A percentile compares a stretch with the other conserved stretches of the same genome.
phyloP scores from a whole-genome alignment of 2,329 filamentous ascomycete species.

The Leptosphaerulina australis region DNA sequence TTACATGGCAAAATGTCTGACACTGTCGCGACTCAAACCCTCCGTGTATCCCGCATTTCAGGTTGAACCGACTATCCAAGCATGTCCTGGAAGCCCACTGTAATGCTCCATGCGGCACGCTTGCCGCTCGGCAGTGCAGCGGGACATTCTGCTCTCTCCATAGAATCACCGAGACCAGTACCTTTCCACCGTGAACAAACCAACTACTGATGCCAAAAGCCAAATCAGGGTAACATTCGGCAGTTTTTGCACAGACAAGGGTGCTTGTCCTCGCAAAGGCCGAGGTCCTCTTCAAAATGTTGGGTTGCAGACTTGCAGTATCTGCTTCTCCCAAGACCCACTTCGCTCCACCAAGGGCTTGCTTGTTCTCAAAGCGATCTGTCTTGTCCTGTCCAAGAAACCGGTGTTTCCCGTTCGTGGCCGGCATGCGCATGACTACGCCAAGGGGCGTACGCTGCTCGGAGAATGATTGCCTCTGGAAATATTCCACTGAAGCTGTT shows the following conservation, averaged over 20 bases:
- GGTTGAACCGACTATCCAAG: not conserved
- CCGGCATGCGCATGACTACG: not conserved
- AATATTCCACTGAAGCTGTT: too few species aligned
- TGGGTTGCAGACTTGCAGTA: not conserved
- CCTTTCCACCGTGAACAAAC: not conserved
- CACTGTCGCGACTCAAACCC: not conserved
- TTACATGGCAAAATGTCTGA: not conserved
- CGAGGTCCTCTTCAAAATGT: not conserved
- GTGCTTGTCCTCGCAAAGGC: not conserved
- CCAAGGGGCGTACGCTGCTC: not conserved
- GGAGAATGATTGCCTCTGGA: too few species aligned
- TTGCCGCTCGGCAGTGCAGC: conserved; percentile 10
- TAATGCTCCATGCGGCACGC: conserved; percentile 1
- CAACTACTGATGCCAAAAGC: not conserved
- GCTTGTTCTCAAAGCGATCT: not conserved
- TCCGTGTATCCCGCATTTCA: not conserved
- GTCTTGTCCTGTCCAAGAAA: not conserved
- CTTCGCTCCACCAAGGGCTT: conserved; percentile 1
- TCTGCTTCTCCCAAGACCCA: not conserved
- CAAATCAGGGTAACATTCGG: not conserved
- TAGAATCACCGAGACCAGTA: not conserved
- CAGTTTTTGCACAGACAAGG: not conserved
- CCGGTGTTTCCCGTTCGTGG: not conserved
- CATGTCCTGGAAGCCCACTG: not conserved
- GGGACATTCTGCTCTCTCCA: not conserved